A percentile compares a stretch with the other conserved stretches of the same genome.
phyloP scores from a whole-genome alignment of 2,329 filamentous ascomycete genomes.

The Periglandula ipomoeae region DNA sequence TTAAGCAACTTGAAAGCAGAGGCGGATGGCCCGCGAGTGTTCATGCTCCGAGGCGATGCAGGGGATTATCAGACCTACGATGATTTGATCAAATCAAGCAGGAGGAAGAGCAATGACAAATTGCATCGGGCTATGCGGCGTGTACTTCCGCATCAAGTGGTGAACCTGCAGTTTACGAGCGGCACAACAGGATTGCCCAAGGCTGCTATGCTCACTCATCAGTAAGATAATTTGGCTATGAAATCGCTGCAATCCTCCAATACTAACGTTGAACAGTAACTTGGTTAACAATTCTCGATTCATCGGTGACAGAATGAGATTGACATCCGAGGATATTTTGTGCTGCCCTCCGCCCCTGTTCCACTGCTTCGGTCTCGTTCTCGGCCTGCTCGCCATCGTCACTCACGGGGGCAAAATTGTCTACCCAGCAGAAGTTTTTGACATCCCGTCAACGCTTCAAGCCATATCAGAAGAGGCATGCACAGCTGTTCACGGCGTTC shows the following conservation, averaged over 20 bases:
- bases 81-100: conserved; percentile 44
- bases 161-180: conserved; percentile 67
- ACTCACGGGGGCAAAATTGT: conserved; percentile 71
- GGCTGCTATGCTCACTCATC: conserved; percentile 65
- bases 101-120: conserved; percentile 35
- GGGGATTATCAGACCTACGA: conserved; percentile 50
- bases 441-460: conserved; percentile 54
- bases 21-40: conserved; percentile 37
- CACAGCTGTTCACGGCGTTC: conserved; percentile 72
- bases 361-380: conserved; percentile 76
- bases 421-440: conserved; percentile 67
- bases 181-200: conserved; percentile 68
- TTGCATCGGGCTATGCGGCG: conserved; percentile 44
- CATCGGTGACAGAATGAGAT: conserved; percentile 64
- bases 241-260: too few species aligned
- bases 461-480: conserved; percentile 59
- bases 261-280: conserved; percentile 39
- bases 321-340: conserved; percentile 57
- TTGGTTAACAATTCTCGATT: conserved; percentile 59
- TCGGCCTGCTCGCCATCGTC: conserved; percentile 62
- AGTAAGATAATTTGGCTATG: conserved; percentile 45
- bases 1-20: conserved; percentile 43
- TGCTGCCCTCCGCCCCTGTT: conserved; percentile 80
- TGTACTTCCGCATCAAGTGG: conserved; percentile 57
- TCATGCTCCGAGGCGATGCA: conserved; percentile 50